Base-by-base conservation (phyloP, 2,329 filamentous ascomycete species). In the Penicillium digitatum region DNA sequence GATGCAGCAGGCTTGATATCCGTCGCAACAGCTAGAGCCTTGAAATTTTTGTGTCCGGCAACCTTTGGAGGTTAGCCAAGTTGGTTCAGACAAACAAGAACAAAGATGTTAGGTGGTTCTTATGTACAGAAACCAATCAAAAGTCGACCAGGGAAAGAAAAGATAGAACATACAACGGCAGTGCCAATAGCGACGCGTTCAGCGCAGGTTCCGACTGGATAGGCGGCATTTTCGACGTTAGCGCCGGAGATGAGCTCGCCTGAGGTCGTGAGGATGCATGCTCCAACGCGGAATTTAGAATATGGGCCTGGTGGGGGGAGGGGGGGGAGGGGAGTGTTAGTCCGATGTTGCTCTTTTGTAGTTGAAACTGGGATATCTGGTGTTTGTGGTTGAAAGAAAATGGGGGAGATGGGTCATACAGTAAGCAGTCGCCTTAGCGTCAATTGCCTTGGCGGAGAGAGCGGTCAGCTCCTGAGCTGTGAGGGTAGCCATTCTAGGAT, bases 151-250 rank as follows among this genome's bases (percentile, higher is more conserved):
- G 38, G 31, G 3, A 24, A 48, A 31, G 10, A 18, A 16, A 29
- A 22, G 2, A 27, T 2, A n/a, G 10, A 49, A 64, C 74, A 52
- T 67, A 78, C 77, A 54, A 96, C 83, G 22, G 93, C 93, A 37
- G 86, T 90, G 8, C 84, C 88, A 62, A 97, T 81, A 1, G 90
- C 91, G n/a, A 93, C 89, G 55, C 93, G 81, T 81, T 99, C 94
- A 14, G 94, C 94, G 73, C 94, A 97, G 3, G 89, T 95, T n/a
- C 90, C 90, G 6, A 96, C 92, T 0, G 94, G 93, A 71, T 95
- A 97, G 27, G 88, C 80, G 1, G 90, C 92, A 71, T 97, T 96
- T 77, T 99, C 94, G 58, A 97, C 85, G 70, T 96, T 96, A 59
- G 89, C 91, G 52, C 94, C 94, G 43, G 82, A 78, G 54, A 91